These are phyloP conservation scores for Arachis monticola DNA, from an alignment of 331 rosid genomes.

Conservation along the genomic window DNA sequence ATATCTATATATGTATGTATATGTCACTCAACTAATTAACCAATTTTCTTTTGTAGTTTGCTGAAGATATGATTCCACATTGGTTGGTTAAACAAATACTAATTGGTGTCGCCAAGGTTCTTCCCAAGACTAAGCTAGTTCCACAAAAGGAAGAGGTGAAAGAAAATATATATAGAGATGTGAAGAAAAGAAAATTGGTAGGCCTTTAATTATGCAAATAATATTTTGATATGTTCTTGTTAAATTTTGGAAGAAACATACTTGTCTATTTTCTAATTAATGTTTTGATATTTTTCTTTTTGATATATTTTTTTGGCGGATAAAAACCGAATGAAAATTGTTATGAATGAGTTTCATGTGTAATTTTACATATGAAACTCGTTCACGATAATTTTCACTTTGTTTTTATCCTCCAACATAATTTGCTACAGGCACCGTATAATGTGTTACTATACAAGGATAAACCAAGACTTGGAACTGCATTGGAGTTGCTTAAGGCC, in stretches of 20 bases:
- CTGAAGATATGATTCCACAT: slow-evolving; percentile 91
- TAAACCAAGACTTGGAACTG: slow-evolving; percentile 86
- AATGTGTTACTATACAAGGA: slow-evolving; percentile 88
- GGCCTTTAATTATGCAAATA: slow-evolving; percentile 5
- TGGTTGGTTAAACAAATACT: slow-evolving; percentile 69
- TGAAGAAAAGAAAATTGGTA: slow-evolving; percentile 67
- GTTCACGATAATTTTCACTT: too few relatives aligned
- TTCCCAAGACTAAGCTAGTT: slow-evolving; percentile 86
- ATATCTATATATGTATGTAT: background rate
- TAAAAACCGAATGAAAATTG: too few relatives aligned
- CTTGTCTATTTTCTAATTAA: too few relatives aligned
- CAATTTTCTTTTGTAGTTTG: slow-evolving; percentile 62
- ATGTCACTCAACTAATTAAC: slow-evolving; percentile 31
- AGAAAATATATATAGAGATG: slow-evolving; percentile 75
- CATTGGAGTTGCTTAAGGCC: slow-evolving; percentile 77
- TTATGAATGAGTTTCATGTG: too few relatives aligned
- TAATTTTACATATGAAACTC: too few relatives aligned
- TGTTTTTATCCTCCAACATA: slow-evolving; percentile 3
- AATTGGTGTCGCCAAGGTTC: slow-evolving; percentile 78
- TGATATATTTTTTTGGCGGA: too few relatives aligned
- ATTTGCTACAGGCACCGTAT: slow-evolving; percentile 68
- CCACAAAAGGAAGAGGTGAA: slow-evolving; percentile 86
- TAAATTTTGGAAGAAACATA: too few relatives aligned
- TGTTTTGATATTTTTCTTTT: too few relatives aligned
- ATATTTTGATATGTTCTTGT: slow-evolving; percentile 4